Conservation (phyloP, 73 alveolate species). For the Stentor roeselii region DNA sequence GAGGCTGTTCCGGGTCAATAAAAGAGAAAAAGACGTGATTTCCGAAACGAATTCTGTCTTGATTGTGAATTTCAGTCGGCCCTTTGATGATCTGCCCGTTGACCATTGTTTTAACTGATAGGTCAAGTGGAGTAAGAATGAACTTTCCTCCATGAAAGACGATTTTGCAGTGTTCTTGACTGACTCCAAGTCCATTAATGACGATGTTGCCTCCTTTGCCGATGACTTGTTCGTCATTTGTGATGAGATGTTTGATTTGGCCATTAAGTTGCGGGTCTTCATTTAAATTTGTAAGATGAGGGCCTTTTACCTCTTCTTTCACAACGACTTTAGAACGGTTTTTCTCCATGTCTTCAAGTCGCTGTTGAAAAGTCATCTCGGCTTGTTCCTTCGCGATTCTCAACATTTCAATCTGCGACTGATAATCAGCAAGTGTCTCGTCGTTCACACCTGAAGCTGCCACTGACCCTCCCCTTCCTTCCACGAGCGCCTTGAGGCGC, state of each 20-base stretch:
- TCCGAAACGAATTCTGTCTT: constrained; percentile 59
- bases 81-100: constrained; percentile 65
- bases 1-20: constrained; percentile 33
- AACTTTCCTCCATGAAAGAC: constrained; percentile 48
- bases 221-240: background rate
- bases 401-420: constrained; percentile 3
- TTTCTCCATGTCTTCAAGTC: constrained; percentile 14
- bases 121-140: constrained; percentile 43
- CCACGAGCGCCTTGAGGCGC: constrained; percentile 70
- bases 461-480: constrained; percentile 51
- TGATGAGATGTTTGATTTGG: constrained; percentile 1
- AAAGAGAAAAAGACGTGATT: constrained; percentile 44
- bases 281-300: constrained; percentile 77
- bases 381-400: constrained; percentile 23
- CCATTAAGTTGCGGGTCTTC: constrained; percentile 76
- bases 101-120: constrained; percentile 58
- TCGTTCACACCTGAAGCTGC: background rate
- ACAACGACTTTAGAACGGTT: background rate
- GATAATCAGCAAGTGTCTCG: background rate
- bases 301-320: constrained; percentile 38
- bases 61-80: constrained; percentile 36
- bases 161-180: constrained; percentile 65
- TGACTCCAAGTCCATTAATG: constrained; percentile 73
- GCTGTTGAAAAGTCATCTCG: background rate
- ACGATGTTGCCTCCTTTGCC: constrained; percentile 30